Percentiles rank a stretch among this genome's conserved stretches.
These are phyloP conservation scores for Yamadazyma tumulicola DNA, from an alignment of 805 yeast species.

Conservation along the genomic window DNA sequence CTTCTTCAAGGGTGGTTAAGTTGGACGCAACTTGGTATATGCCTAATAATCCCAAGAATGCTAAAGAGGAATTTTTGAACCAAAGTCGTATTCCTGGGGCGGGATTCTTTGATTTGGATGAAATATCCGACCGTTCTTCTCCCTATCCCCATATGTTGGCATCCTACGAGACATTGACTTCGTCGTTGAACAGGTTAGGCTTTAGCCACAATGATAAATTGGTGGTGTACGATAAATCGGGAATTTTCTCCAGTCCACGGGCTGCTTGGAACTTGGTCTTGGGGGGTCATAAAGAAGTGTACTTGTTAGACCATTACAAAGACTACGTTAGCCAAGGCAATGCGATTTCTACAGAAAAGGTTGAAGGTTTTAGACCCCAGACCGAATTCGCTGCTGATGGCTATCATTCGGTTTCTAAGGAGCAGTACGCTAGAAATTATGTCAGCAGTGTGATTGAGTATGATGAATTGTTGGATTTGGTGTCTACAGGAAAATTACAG, in stretches of 20 bases:
- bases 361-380: slow-evolving; percentile 5
- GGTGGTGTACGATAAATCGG: slow-evolving; percentile 81
- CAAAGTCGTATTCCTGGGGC: slow-evolving; percentile 62
- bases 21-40: slow-evolving; percentile 92
- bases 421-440: slow-evolving; percentile 21
- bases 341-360: slow-evolving; percentile 8
- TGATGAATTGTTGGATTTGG: slow-evolving; percentile 63
- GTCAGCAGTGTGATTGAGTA: slow-evolving; percentile 55
- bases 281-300: slow-evolving; percentile 72
- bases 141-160: slow-evolving; percentile 94
- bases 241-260: slow-evolving; percentile 85
- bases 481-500: slow-evolving; percentile 43
- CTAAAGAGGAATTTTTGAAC: slow-evolving; percentile 50
- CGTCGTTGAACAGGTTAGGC: slow-evolving; percentile 54
- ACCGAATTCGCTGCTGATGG: neutral
- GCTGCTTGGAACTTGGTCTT: slow-evolving; percentile 86
- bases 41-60: slow-evolving; percentile 68
- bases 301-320: slow-evolving; percentile 66
- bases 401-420: slow-evolving; percentile 13
- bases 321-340: slow-evolving; percentile 42
- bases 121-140: slow-evolving; percentile 53
- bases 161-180: slow-evolving; percentile 48
- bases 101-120: slow-evolving; percentile 76
- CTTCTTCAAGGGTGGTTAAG: slow-evolving; percentile 42
- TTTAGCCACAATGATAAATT: slow-evolving; percentile 52